These are phyloP conservation scores for Russula abietina DNA, from an alignment of 768 basidiomycete species.

Conservation along the genomic window DNA sequence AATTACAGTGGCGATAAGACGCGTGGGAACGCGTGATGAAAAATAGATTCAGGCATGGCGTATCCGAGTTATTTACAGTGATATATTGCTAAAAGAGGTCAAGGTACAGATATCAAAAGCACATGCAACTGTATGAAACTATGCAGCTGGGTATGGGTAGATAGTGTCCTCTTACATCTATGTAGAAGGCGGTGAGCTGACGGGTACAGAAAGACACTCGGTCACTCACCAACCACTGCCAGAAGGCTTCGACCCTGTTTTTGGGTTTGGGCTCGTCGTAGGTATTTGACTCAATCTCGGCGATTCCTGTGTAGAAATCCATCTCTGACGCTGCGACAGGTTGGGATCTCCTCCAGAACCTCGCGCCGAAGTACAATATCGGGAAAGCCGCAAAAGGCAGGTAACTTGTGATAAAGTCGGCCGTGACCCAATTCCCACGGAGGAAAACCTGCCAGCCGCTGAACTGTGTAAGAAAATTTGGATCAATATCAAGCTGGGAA, in stretches of 20 bases:
- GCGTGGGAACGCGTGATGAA: no score
- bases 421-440: conserved; percentile 45
- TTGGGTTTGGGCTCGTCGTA: conserved; percentile 67
- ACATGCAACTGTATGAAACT: background rate
- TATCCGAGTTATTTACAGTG: no score
- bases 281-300: conserved; percentile 31
- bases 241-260: conserved; percentile 63
- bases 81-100: background rate
- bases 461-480: conserved; percentile 33
- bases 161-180: conserved; percentile 14
- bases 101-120: background rate
- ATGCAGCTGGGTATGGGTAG: no score
- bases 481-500: background rate
- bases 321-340: conserved; percentile 56
- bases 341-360: conserved; percentile 46
- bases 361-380: conserved; percentile 58
- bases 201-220: background rate
- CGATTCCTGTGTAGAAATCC: conserved; percentile 71
- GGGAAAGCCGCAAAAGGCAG: conserved; percentile 67
- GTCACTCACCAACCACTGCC: conserved; percentile 71
- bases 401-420: conserved; percentile 81
- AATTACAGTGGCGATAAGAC: no score
- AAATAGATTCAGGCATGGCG: background rate
- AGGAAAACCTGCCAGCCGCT: conserved; percentile 50
- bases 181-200: background rate